These are phyloP conservation scores for Diutina ranongensis DNA, from an alignment of 1,139 yeast species.

Conservation along the genomic window DNA sequence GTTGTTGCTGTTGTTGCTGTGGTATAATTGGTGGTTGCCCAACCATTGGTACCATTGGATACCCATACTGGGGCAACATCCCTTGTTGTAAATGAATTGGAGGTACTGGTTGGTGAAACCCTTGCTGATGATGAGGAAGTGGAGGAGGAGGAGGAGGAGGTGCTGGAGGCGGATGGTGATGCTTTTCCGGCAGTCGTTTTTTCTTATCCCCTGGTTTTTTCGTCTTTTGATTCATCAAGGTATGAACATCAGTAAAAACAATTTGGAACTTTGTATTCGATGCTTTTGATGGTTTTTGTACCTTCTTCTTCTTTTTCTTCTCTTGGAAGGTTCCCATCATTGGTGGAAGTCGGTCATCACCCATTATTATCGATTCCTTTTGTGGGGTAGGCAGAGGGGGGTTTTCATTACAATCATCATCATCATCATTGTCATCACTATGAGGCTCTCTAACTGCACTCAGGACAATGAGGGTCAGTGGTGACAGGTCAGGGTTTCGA, in stretches of 20 bases:
- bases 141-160: not conserved
- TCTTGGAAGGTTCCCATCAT: slow-evolving; percentile 32
- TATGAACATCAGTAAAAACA: slow-evolving; percentile 39
- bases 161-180: not conserved
- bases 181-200: not conserved
- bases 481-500: not conserved
- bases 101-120: not conserved
- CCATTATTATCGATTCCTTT: slow-evolving; percentile 14
- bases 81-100: not conserved
- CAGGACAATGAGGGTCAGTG: slow-evolving; percentile 2
- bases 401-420: slow-evolving; percentile 4
- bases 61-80: not conserved
- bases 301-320: slow-evolving; percentile 10
- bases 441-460: slow-evolving; percentile 7
- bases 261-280: slow-evolving; percentile 26
- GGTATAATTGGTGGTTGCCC: not conserved
- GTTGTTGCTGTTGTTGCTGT: not conserved
- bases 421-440: slow-evolving; percentile 10
- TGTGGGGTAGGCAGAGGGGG: slow-evolving; percentile 35
- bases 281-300: slow-evolving; percentile 1
- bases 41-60: not conserved
- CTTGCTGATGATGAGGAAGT: not conserved
- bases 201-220: slow-evolving; percentile 6
- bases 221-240: slow-evolving; percentile 13
- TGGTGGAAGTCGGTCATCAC: slow-evolving; percentile 15